These are phyloP conservation scores for Emiliania huxleyi DNA, from an alignment of 78 protist species.

Conservation along the genomic window DNA sequence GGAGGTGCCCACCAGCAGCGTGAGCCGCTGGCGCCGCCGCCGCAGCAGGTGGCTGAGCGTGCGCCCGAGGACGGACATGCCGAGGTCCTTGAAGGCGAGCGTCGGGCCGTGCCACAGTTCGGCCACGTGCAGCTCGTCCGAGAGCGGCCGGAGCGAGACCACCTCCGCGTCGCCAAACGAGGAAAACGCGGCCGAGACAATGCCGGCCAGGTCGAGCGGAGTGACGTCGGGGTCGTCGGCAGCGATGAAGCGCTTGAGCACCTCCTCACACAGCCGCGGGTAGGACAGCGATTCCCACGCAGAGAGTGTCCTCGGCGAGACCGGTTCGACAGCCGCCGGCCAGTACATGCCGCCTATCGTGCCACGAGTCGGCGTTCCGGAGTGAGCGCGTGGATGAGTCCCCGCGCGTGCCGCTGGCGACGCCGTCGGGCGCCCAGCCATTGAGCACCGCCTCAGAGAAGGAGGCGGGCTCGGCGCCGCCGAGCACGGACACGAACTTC, in stretches of 20 bases:
- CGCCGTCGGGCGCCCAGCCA: not conserved
- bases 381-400: no score
- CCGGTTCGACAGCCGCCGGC: not conserved
- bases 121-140: not conserved
- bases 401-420: no score
- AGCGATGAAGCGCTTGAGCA: not conserved
- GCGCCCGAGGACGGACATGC: not conserved
- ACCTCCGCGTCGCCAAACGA: not conserved
- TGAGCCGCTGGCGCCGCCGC: not conserved
- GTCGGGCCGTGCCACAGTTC: constrained; percentile 27
- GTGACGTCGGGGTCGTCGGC: not conserved
- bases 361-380: no score
- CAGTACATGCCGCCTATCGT: constrained; percentile 2
- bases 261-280: not conserved
- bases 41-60: not conserved
- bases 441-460: not conserved
- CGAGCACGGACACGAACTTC: not conserved
- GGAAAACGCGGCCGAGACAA: not conserved
- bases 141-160: not conserved
- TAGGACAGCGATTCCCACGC: not conserved
- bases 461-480: not conserved
- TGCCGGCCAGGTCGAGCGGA: not conserved
- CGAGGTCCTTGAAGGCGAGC: constrained; percentile 17
- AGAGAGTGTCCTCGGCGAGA: not conserved
- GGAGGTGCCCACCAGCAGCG: constrained; percentile 8